A percentile compares a stretch with the other conserved stretches of the same genome.
phyloP scores from a whole-genome alignment of 73 alveolate genomes.

The Paraurostyla sp. region DNA sequence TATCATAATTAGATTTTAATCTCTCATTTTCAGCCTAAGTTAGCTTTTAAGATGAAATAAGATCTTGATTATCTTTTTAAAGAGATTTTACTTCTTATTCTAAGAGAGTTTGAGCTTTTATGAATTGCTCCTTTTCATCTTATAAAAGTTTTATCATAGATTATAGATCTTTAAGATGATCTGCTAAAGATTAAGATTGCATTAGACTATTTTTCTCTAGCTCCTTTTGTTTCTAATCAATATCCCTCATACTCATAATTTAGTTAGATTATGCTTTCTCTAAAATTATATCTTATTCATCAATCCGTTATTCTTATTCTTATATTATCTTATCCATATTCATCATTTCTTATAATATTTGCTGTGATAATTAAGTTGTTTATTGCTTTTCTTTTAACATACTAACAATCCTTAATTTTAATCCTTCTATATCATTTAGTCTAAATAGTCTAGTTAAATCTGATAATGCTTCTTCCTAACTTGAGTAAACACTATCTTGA shows the following conservation, averaged over 20 bases:
- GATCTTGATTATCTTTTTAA: not conserved
- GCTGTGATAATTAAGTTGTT: too few species aligned
- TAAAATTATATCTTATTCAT: not conserved
- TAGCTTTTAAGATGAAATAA: not conserved
- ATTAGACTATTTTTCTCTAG: not conserved
- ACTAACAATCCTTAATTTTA: constrained; percentile 1
- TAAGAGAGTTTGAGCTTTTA: not conserved
- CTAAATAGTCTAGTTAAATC: constrained; percentile 33
- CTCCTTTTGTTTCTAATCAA: not conserved
- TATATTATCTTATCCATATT: not conserved
- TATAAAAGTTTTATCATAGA: not conserved
- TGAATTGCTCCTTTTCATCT: not conserved
- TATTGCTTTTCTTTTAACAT: constrained; percentile 25
- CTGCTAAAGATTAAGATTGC: not conserved
- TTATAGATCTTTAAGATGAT: constrained; percentile 6
- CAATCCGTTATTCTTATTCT: not conserved
- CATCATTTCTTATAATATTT: too few species aligned
- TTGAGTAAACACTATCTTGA: not conserved
- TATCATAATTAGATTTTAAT: constrained; percentile 16
- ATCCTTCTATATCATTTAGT: constrained; percentile 43
- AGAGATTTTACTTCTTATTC: not conserved
- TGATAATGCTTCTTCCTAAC: constrained; percentile 6
- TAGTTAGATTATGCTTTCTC: not conserved
- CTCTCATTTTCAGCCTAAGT: constrained; percentile 18
- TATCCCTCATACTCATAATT: not conserved